Base-by-base conservation (phyloP, 768 basidiomycete genomes). In the Leccinum barrowsii region DNA sequence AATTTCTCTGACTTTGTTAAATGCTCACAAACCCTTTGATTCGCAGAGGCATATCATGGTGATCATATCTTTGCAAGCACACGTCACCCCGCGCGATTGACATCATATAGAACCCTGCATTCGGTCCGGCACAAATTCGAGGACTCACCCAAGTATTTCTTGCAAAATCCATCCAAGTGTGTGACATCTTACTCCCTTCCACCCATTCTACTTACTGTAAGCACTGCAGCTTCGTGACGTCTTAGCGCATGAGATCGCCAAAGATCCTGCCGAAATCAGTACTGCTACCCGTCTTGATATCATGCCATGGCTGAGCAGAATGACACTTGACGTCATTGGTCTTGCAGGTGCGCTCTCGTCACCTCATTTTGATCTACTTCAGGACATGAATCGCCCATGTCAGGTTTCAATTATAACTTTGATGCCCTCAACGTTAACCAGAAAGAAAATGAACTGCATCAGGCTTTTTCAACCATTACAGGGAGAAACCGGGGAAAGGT, bases 101-200 rank as follows among this genome's bases (percentile, higher is more conserved):
- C n/a, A n/a, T 40, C 44, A 12, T 44, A 19, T 19, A 77, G 85
- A 87, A 86, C 61, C 85, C 85, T 19, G 85, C 85, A 0, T 87
- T 89, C 63, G 84, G 85, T 1, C 75, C 77, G 4, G 70, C 80
- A 5, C 84, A 85, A 63, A 78, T 87, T 37, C 75, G 85, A 3
- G 80, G 80, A 50, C 66, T 86, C 15, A 83, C 82, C 0, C 75
- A 76, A 15, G 80, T 85, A 13, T 86, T 87, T 55, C 58, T 82
- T 2, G 78, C 80, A 8, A 87, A 86, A 66, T 73, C 85, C 0
- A 61, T 78, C 1, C 71, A 81, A 68, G 85, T 83, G 64, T 30
- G 61, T 17, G 3, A 42, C n/a, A 10, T 19, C 44, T 2, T 13
- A 19, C 15, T 21, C 22, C 2, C 19, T 15, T 47, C 8, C 24